Base-by-base conservation (phyloP, 495 filamentous ascomycete species). In the Lichenothelia convexa region DNA sequence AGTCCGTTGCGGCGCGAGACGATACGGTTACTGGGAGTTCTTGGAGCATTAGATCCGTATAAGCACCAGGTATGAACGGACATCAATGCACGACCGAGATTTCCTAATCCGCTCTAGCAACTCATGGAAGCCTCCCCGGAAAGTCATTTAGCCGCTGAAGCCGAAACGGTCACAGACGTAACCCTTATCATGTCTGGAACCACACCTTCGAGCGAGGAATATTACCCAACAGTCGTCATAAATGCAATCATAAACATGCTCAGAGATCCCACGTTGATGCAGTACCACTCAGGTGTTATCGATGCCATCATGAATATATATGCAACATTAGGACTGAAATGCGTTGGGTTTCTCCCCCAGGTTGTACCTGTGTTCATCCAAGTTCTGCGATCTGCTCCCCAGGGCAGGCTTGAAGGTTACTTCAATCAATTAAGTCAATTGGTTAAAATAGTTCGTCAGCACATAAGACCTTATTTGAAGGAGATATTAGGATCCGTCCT, bases 271-370 rank as follows among this genome's bases (percentile, higher is more conserved):
- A 93, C 89, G 2, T 59, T 95, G 31, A 66, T 73, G 4, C 77
- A 87, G 44, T 83, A 91, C 47, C 89, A 99, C 49, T 89, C 84
- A 2, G 75, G 76, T 6, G 89, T 95, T n/a, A 84, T 99, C 40
- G 89, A 94, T 54, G 87, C 91, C 1, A 87, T 99, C 43, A 94
- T 99, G 71, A 92, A 80, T 38, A 95, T 95, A 36, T 99, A 95
- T 59, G 83, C 87, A 46, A 94, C 91, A 5, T 61, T 95, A 35
- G 89, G 89, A 1, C 55, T 93, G 43, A 92, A 94, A 52, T 95
- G 91, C 50, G 85, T 99, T 21, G 77, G 81, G 2, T 95, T 93
- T 53, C 68, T 99, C 4, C 75, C 75, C 34, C 78, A 85, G 31
- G 92, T 99, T 32, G 79, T 99, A 35, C 91, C 89, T 2, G 91